Conservation (phyloP, 495 filamentous ascomycete genomes). For the Tuber borchii region DNA sequence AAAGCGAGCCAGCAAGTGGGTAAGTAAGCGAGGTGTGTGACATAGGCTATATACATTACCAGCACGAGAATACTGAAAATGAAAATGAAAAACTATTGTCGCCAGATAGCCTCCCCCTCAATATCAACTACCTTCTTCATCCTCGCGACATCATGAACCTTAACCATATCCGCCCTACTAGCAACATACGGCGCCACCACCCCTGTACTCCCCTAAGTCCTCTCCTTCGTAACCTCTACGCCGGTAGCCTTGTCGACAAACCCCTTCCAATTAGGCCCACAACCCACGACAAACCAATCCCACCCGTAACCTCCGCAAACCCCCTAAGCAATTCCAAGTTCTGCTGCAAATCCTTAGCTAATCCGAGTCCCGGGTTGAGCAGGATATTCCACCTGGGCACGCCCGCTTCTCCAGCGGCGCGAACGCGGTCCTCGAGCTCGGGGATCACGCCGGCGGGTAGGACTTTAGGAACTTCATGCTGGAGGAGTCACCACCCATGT, state of each 20-base stretch:
- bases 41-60: neutral
- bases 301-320: conserved; percentile 54
- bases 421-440: conserved; percentile 66
- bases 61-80: neutral
- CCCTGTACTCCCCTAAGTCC: conserved; percentile 79
- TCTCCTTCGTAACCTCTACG: conserved; percentile 58
- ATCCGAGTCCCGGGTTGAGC: conserved; percentile 88
- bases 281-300: conserved; percentile 73
- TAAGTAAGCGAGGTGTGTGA: neutral
- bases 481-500: conserved; percentile 81
- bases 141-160: conserved; percentile 88
- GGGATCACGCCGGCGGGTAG: conserved; percentile 65
- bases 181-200: conserved; percentile 79
- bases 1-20: neutral
- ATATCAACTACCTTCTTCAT: conserved; percentile 84
- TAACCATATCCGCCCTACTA: conserved; percentile 88
- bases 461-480: conserved; percentile 67
- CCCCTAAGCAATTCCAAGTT: conserved; percentile 72
- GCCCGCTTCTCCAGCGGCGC: conserved; percentile 72
- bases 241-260: conserved; percentile 82
- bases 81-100: conserved; percentile 32
- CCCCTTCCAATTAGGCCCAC: conserved; percentile 83
- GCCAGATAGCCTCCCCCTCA: conserved; percentile 76
- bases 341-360: conserved; percentile 74
- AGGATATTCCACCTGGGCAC: conserved; percentile 89